Evolutionary conservation across 2,329 filamentous ascomycete species (phyloP).

Genomic region (Blastomyces percursus): DNA sequence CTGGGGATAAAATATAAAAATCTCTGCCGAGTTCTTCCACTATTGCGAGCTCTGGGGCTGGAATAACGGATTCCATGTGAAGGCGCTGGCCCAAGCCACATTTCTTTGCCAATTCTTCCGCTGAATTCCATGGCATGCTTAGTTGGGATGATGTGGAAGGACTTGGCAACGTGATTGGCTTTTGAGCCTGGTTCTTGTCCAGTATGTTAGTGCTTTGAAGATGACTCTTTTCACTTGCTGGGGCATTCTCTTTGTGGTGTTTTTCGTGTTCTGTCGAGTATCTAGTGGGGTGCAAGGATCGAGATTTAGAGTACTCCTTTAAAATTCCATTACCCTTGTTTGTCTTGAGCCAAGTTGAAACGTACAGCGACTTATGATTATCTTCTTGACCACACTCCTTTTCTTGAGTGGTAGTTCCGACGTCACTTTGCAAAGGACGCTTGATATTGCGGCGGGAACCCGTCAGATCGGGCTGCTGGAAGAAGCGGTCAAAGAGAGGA

Average conservation of each 20-base stretch:
- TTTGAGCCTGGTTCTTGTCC: background rate
- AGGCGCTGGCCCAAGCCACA: background rate
- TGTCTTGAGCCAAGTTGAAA: background rate
- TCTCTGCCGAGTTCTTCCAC: background rate
- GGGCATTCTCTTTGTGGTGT: background rate
- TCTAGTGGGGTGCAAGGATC: background rate
- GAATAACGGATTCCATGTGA: background rate
- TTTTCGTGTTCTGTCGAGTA: background rate
- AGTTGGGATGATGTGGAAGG: constrained; percentile 16
- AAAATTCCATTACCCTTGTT: background rate
- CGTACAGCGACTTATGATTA: background rate
- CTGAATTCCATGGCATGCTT: constrained; percentile 15
- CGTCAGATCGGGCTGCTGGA: background rate
- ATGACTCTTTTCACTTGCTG: background rate
- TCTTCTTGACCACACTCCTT: background rate
- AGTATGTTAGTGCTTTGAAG: background rate
- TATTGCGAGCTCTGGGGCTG: background rate
- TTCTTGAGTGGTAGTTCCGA: background rate
- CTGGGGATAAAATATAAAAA: background rate
- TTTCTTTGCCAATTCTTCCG: constrained; percentile 8
- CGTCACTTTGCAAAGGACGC: background rate
- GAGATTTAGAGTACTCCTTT: background rate
- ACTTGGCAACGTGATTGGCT: constrained; percentile 13
- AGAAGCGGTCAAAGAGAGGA: background rate
- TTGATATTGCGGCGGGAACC: background rate